A percentile compares a stretch with the other conserved stretches of the same genome.
Conservation (phyloP, 352 stramenopile species). For the Elongisporangium prolatum region DNA sequence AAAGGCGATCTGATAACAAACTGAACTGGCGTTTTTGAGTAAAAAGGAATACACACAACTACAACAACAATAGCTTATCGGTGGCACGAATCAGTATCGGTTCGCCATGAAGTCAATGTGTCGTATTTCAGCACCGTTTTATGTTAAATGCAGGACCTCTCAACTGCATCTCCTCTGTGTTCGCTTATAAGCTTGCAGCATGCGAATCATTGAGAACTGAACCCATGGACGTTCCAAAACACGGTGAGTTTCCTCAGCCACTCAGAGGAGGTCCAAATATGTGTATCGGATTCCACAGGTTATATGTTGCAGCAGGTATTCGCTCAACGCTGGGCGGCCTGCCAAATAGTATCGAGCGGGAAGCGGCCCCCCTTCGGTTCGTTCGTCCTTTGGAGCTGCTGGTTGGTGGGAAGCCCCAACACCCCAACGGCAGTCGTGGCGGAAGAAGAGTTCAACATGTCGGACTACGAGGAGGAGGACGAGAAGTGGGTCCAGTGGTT, state of each 20-base stretch:
- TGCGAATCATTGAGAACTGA: not conserved
- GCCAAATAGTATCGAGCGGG: not conserved
- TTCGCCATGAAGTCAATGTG: too few relatives aligned
- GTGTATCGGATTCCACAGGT: not conserved
- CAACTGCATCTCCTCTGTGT: too few relatives aligned
- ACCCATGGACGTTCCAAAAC: not conserved
- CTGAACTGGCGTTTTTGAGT: conserved; percentile 16
- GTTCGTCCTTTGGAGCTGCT: not conserved
- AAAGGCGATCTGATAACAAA: conserved; percentile 52
- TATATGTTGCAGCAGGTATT: not conserved
- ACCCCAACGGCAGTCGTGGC: conserved; percentile 5
- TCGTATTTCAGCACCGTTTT: not conserved
- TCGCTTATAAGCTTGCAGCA: not conserved
- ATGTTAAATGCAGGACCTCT: not conserved
- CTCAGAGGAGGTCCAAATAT: not conserved
- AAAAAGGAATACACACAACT: not conserved
- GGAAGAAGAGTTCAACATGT: conserved; percentile 44
- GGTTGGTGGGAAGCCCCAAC: not conserved
- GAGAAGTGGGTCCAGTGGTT: conserved; percentile 94
- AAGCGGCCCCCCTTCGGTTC: not conserved
- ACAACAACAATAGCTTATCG: not conserved
- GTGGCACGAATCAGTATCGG: not conserved
- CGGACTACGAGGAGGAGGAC: conserved; percentile 89
- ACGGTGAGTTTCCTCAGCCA: not conserved
- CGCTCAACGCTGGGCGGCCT: not conserved